A percentile compares a stretch with the other conserved stretches of the same genome.
Evolutionary conservation across 2,329 filamentous ascomycete genomes (phyloP).

Genomic region (Fusarium solani-melongenae): DNA sequence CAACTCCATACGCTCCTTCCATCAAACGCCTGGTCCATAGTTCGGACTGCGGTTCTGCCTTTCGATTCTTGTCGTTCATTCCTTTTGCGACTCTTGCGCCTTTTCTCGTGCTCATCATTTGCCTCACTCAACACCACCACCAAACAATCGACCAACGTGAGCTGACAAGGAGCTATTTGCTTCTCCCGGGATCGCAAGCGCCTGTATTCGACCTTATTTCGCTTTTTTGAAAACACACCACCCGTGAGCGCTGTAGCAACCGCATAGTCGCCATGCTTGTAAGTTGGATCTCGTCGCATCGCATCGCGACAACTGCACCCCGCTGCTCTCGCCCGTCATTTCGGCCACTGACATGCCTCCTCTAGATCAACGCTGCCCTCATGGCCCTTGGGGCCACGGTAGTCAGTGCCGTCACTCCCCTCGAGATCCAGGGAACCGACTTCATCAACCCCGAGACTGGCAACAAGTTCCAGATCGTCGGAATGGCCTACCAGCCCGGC

Average conservation of each 20-base stretch:
- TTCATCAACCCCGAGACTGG: constrained; percentile 70
- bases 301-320: not conserved
- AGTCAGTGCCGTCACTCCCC: constrained; percentile 66
- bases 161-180: constrained; percentile 10
- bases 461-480: constrained; percentile 73
- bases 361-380: constrained; percentile 56
- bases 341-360: constrained; percentile 22
- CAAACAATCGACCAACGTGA: not conserved
- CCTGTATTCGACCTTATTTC: constrained; percentile 7
- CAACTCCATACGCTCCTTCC: constrained; percentile 33
- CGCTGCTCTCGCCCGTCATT: not conserved
- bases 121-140: constrained; percentile 1
- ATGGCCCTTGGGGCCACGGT: constrained; percentile 64
- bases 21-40: constrained; percentile 7
- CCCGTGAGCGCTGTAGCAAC: constrained; percentile 7
- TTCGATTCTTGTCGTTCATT: constrained; percentile 41
- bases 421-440: constrained; percentile 66
- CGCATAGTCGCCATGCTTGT: constrained; percentile 40
- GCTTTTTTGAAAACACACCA: constrained; percentile 12
- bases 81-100: constrained; percentile 13
- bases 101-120: constrained; percentile 14
- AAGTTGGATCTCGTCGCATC: constrained; percentile 21
- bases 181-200: constrained; percentile 1
- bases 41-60: constrained; percentile 19
- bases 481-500: constrained; percentile 76